A percentile compares a stretch with the other conserved stretches of the same genome.
phyloP scores from a whole-genome alignment of 768 basidiomycete species.

The Macrolepiota albuminosa region DNA sequence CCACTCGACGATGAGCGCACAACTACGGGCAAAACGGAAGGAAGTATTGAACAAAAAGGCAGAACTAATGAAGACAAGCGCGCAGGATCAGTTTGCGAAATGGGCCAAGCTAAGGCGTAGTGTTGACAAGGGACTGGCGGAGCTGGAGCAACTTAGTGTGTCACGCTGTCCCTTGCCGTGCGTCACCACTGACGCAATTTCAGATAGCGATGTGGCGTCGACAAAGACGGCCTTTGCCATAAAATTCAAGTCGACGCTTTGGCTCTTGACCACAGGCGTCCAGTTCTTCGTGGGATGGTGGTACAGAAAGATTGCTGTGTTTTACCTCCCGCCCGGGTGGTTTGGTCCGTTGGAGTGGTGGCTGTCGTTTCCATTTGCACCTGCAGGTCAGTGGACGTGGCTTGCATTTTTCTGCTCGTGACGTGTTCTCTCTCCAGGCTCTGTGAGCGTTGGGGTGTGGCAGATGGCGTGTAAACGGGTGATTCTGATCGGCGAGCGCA shows the following conservation, averaged over 20 bases:
- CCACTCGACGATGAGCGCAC: constrained; percentile 45
- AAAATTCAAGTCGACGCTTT: constrained; percentile 70
- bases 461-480: constrained; percentile 90
- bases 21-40: constrained; percentile 70
- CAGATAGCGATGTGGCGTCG: constrained; percentile 65
- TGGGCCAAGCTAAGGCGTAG: constrained; percentile 93
- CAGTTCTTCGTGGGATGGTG: constrained; percentile 88
- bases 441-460: constrained; percentile 92
- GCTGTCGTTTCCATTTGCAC: constrained; percentile 87
- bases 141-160: constrained; percentile 91
- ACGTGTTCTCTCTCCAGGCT: constrained; percentile 45
- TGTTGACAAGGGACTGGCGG: constrained; percentile 87
- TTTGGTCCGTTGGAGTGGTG: constrained; percentile 87
- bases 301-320: constrained; percentile 87
- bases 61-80: constrained; percentile 84
- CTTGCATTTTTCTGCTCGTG: not conserved
- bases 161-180: constrained; percentile 15
- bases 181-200: not conserved
- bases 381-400: constrained; percentile 52
- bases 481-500: constrained; percentile 69
- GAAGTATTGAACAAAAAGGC: constrained; percentile 78
- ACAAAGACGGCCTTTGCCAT: constrained; percentile 59
- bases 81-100: constrained; percentile 97
- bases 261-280: constrained; percentile 82
- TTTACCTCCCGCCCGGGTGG: constrained; percentile 91